Percentiles rank a stretch among this genome's conserved stretches.
Evolutionary conservation across 2,329 filamentous ascomycete species (phyloP).

Genomic region (Aureobasidium sp.): DNA sequence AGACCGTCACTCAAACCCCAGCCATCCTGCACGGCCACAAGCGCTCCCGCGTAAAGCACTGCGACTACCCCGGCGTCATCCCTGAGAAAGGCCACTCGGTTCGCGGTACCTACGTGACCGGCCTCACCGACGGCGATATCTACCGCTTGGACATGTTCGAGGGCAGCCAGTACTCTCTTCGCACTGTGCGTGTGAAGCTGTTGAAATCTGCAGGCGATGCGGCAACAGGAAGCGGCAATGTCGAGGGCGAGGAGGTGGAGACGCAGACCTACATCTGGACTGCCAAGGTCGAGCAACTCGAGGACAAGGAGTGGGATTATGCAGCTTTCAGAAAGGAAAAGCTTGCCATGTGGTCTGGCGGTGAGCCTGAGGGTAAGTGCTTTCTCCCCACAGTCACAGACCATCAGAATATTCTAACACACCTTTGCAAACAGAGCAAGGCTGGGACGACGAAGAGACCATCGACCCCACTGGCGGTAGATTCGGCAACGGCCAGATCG

Average conservation of each 20-base stretch:
- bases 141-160: conserved; percentile 73
- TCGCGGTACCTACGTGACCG: conserved; percentile 67
- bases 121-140: conserved; percentile 70
- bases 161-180: conserved; percentile 60
- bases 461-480: conserved; percentile 33
- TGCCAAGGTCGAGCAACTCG: conserved; percentile 43
- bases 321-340: conserved; percentile 73
- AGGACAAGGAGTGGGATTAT: conserved; percentile 79
- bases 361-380: conserved; percentile 24
- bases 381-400: background rate
- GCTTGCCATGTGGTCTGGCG: conserved; percentile 51
- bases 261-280: conserved; percentile 47
- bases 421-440: background rate
- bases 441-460: conserved; percentile 29
- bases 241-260: conserved; percentile 34
- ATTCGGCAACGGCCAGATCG: conserved; percentile 34
- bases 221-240: conserved; percentile 21
- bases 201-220: conserved; percentile 22
- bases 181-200: conserved; percentile 31
- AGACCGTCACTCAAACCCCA: conserved; percentile 56
- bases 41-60: conserved; percentile 58
- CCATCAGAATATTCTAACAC: background rate
- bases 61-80: conserved; percentile 76
- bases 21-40: conserved; percentile 68
- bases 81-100: conserved; percentile 42